Conservation (phyloP, 169 alveolate species). For the Cryptosporidium parvum region DNA sequence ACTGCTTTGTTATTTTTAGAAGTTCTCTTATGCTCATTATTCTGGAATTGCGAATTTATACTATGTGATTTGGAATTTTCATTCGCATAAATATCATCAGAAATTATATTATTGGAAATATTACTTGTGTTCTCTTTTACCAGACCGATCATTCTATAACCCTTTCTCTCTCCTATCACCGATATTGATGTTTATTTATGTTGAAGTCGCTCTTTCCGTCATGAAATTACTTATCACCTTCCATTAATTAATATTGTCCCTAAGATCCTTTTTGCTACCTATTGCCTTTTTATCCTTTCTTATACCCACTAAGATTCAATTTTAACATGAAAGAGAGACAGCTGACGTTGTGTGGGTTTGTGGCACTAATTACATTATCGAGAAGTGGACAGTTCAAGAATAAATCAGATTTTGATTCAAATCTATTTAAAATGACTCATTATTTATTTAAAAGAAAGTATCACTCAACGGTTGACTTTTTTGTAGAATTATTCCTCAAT, state of each 20-base stretch:
- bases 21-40: neutral
- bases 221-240: slow-evolving; percentile 30
- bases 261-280: slow-evolving; percentile 31
- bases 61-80: slow-evolving; percentile 37
- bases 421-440: neutral
- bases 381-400: slow-evolving; percentile 70
- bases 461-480: neutral
- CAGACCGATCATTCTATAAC: slow-evolving; percentile 19
- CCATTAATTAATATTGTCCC: slow-evolving; percentile 3
- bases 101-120: slow-evolving; percentile 16
- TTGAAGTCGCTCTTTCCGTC: slow-evolving; percentile 16
- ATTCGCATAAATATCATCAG: slow-evolving; percentile 11
- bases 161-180: slow-evolving; percentile 27
- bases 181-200: neutral
- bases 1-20: neutral
- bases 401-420: neutral
- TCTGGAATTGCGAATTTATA: slow-evolving; percentile 11
- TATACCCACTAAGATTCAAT: slow-evolving; percentile 65
- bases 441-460: neutral
- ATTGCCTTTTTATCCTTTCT: slow-evolving; percentile 17
- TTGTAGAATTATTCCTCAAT: neutral
- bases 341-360: slow-evolving; percentile 78
- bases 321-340: slow-evolving; percentile 73
- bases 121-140: slow-evolving; percentile 35
- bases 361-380: slow-evolving; percentile 75